Percentiles rank a stretch among this genome's conserved stretches.
Evolutionary conservation across 139 green algal species (phyloP).

Genomic region (Astrephomene gubernaculifera): DNA sequence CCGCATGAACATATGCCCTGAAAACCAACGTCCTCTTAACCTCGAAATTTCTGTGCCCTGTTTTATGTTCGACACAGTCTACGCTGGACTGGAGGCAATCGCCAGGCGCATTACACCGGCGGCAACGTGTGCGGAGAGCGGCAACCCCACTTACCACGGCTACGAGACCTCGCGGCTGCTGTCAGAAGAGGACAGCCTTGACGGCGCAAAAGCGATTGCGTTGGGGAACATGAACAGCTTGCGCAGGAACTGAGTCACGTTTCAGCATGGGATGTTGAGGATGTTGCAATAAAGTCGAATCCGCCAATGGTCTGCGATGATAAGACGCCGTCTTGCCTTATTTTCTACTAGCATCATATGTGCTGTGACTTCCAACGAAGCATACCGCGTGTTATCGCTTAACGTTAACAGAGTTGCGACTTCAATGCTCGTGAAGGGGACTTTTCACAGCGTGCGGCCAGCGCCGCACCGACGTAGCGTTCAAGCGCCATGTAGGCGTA

Average conservation of each 20-base stretch:
- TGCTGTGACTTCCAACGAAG: too few relatives aligned
- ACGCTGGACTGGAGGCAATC: not conserved
- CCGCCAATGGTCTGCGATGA: too few relatives aligned
- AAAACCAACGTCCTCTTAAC: too few relatives aligned
- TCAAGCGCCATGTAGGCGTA: not conserved
- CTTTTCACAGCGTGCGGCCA: not conserved
- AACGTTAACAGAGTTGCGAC: not conserved
- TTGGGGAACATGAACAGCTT: too few relatives aligned
- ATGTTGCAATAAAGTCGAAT: too few relatives aligned
- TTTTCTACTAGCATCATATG: too few relatives aligned
- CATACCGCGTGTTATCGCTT: too few relatives aligned
- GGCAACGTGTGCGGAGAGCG: not conserved
- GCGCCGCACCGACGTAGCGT: not conserved
- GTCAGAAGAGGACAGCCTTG: not conserved
- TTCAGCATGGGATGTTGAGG: too few relatives aligned
- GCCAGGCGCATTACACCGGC: not conserved
- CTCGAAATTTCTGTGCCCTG: not conserved
- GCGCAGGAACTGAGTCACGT: too few relatives aligned
- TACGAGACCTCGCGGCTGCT: constrained; percentile 31
- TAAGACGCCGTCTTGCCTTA: too few relatives aligned
- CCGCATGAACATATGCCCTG: too few relatives aligned
- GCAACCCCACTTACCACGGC: not conserved
- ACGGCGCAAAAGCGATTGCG: too few relatives aligned
- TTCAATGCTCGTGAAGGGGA: not conserved
- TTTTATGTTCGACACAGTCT: not conserved